Base-by-base conservation (phyloP, 352 stramenopile genomes). In the Phytophthora brassicae region DNA sequence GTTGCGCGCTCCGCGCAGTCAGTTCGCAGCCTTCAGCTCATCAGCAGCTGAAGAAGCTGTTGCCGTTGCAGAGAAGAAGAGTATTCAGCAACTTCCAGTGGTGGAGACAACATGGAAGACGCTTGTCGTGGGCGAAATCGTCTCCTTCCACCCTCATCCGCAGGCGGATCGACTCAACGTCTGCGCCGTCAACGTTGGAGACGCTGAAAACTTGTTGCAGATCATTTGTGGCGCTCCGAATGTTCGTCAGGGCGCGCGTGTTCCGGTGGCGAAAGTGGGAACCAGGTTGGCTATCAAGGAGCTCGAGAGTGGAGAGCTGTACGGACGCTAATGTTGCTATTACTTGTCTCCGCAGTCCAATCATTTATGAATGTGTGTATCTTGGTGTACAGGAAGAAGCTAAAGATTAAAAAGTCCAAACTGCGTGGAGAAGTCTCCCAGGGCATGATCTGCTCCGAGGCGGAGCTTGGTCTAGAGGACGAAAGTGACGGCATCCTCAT, bases 351-450 rank as follows among this genome's bases (percentile, higher is more conserved):
- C n/a, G n/a, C n/a, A n/a, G 1, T 44, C 14, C 7, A 44, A 16
- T n/a, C 7, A 28, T 13, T 59, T 31, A 62, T 31, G 26, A 31
- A 29, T 43, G 14, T n/a, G 12, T 50, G 22, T 57, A 33, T 51
- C 22, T 61, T 60, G 23, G 49, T 8, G 1, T 28, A 49, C 56
- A 90, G 78, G 22, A 90, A 88, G 54, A 78, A 88, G 47, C 64
- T 93, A 19, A 93, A 90, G 70, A 93, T 93, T 70, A 90, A 93
- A 39, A 93, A 90, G 70, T 89, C 79, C 28, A 92, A 92, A 64
- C 66, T 92, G 24, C 83, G 83, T 29, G 83, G 83, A 58, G 81
- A 92, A 49, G 42, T 90, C 11, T 92, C 83, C 24, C 79, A 89
- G 43, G 83, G 83, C 28, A 92, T 92, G 81, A 92, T 92, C 64